Percentiles rank a stretch among this genome's conserved stretches.
Evolutionary conservation across 768 basidiomycete species (phyloP).

Genomic region (Trametes villosa): DNA sequence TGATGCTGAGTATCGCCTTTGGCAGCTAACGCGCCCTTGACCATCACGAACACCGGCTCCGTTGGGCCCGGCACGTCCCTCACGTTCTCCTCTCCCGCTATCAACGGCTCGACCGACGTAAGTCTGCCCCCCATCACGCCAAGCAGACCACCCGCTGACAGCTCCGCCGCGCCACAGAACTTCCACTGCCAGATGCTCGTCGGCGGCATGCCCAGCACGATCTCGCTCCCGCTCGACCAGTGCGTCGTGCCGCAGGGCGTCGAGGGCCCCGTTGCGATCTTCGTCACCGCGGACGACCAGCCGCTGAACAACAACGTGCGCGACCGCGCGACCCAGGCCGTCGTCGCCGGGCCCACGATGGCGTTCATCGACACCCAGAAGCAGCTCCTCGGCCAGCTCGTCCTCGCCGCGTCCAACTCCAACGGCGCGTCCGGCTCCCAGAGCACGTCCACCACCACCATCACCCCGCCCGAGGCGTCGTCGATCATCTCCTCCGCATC

Average conservation of each 20-base stretch:
- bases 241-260: slow-evolving; percentile 70
- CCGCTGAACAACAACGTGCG: slow-evolving; percentile 66
- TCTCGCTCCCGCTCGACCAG: slow-evolving; percentile 59
- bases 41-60: slow-evolving; percentile 65
- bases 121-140: slow-evolving; percentile 26
- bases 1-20: background rate
- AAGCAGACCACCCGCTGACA: background rate
- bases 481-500: slow-evolving; percentile 36
- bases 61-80: slow-evolving; percentile 62
- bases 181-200: slow-evolving; percentile 78
- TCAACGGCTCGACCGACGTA: slow-evolving; percentile 55
- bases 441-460: slow-evolving; percentile 20
- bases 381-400: slow-evolving; percentile 54
- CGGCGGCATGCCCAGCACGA: slow-evolving; percentile 59
- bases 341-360: slow-evolving; percentile 75
- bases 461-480: slow-evolving; percentile 33
- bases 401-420: slow-evolving; percentile 33
- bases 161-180: slow-evolving; percentile 40
- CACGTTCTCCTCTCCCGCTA: slow-evolving; percentile 59
- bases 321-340: slow-evolving; percentile 54
- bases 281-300: slow-evolving; percentile 63
- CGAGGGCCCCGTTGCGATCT: slow-evolving; percentile 78
- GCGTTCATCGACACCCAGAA: slow-evolving; percentile 66
- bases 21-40: slow-evolving; percentile 61
- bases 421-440: slow-evolving; percentile 26